Evolutionary conservation across 176 grass and related monocot genomes (phyloP), one percentile per base, ranked within the genome.

Genomic region (Typha latifolia): DNA sequence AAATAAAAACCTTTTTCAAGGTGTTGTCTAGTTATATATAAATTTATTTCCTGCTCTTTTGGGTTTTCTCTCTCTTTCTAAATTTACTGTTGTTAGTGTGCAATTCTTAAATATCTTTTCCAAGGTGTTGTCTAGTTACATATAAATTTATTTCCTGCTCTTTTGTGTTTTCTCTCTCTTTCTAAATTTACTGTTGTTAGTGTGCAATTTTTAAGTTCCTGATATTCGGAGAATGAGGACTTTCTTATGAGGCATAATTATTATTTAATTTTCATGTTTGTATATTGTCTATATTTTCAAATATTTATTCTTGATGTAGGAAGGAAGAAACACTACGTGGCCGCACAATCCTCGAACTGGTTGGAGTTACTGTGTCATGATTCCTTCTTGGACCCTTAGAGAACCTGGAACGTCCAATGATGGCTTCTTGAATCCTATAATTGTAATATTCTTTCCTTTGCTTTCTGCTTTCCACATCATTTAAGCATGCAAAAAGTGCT

Each of bases 301-400:
- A 67, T 32, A 14, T 6, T 71, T 48, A 73, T 21, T 48, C 37
- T 78, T 22, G 29, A 51, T 59, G 48, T 80, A 99, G 95, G 89
- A 93, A 76, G 95, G 95, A 66, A 93, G 77, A 77, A 93, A 85
- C 32, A 90, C 95, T 43, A 18, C 93, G 48, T 99, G 95, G 95
- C 95, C 95, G 72, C 95, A 99, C 81, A 93, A 93, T 69, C 86
- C 84, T 72, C 95, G 83, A 80, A 93, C 86, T 20, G 95, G 95
- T 19, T 99, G 86, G 86, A 99, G 95, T 82, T 99, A 90, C 80
- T 99, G 95, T 81, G 86, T 99, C 64, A 90, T 78, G 32, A 67
- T 99, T 49, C 95, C 95, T 73, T 99, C 95, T 76, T 99, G 95
- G 95, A 93, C 74, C 22, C 71, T 88, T 49, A 76, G 90, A 80